Percentiles rank a stretch among this genome's conserved stretches.
phyloP scores from a whole-genome alignment of 208 protist species.

The Crithidia fasciculata region DNA sequence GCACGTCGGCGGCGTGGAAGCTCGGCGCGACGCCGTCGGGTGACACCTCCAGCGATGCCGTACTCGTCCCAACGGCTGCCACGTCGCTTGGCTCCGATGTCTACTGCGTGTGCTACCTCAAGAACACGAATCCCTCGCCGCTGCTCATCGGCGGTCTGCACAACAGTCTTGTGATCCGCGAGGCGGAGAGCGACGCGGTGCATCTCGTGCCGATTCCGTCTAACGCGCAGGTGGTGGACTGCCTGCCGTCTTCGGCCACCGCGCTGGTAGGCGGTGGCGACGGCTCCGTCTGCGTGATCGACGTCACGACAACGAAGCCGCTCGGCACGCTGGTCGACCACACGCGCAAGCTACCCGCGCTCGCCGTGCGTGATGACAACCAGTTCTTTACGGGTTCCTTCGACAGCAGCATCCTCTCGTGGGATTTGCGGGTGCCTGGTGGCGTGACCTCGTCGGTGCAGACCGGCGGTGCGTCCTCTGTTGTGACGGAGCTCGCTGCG shows the following conservation, averaged over 20 bases:
- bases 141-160: slow-evolving; percentile 80
- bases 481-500: slow-evolving; percentile 29
- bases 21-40: slow-evolving; percentile 36
- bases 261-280: slow-evolving; percentile 81
- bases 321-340: slow-evolving; percentile 57
- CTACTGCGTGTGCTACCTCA: slow-evolving; percentile 77
- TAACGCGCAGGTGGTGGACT: slow-evolving; percentile 76
- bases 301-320: slow-evolving; percentile 36
- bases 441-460: slow-evolving; percentile 40
- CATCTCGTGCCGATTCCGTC: slow-evolving; percentile 54
- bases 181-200: slow-evolving; percentile 39
- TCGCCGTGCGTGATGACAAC: slow-evolving; percentile 70
- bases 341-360: slow-evolving; percentile 76
- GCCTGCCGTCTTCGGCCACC: slow-evolving; percentile 43
- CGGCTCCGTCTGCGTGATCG: slow-evolving; percentile 66
- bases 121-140: slow-evolving; percentile 43
- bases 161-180: slow-evolving; percentile 68
- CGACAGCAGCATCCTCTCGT: slow-evolving; percentile 82
- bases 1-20: slow-evolving; percentile 61
- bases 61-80: slow-evolving; percentile 51
- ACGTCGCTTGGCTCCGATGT: slow-evolving; percentile 75
- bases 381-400: slow-evolving; percentile 86
- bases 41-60: slow-evolving; percentile 22
- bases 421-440: slow-evolving; percentile 71
- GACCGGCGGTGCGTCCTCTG: slow-evolving; percentile 13